Conservation (phyloP, 495 filamentous ascomycete genomes). For the Cladorrhinum samala region DNA sequence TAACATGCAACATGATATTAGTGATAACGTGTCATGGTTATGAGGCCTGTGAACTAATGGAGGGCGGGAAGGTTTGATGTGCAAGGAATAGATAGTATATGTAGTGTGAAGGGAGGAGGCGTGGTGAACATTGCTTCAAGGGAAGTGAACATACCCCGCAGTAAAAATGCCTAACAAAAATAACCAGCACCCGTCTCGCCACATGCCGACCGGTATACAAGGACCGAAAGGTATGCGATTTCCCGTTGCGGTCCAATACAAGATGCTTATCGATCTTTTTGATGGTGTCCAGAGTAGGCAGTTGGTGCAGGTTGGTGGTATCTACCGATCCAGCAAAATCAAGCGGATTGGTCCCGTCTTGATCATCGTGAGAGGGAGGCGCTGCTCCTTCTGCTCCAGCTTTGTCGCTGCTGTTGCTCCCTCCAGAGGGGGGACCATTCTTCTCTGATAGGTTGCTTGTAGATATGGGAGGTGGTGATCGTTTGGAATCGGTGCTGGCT, state of each 20-base stretch:
- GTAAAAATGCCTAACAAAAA: slow-evolving; percentile 88
- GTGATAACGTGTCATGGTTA: too few species aligned
- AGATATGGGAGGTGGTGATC: neutral
- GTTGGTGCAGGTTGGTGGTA: slow-evolving; percentile 39
- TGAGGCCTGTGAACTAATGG: too few species aligned
- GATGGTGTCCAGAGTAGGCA: slow-evolving; percentile 44
- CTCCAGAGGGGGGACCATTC: too few species aligned
- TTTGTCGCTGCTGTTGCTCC: too few species aligned
- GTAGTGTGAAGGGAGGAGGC: too few species aligned
- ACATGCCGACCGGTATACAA: slow-evolving; percentile 55
- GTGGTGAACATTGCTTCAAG: neutral
- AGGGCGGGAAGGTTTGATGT: too few species aligned
- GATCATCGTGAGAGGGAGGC: neutral
- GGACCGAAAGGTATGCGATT: slow-evolving; percentile 57
- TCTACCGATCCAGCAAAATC: slow-evolving; percentile 44
- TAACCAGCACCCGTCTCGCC: slow-evolving; percentile 56
- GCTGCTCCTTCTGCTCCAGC: neutral
- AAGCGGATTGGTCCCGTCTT: slow-evolving; percentile 21
- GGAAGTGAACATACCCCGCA: slow-evolving; percentile 60
- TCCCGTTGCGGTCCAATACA: slow-evolving; percentile 60
- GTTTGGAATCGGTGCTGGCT: too few species aligned
- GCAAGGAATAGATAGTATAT: too few species aligned
- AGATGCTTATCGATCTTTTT: slow-evolving; percentile 49
- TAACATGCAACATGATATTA: too few species aligned
- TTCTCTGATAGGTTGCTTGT: neutral